These are phyloP conservation scores for Mycena haematopus DNA, from an alignment of 768 basidiomycete genomes.

Conservation along the genomic window DNA sequence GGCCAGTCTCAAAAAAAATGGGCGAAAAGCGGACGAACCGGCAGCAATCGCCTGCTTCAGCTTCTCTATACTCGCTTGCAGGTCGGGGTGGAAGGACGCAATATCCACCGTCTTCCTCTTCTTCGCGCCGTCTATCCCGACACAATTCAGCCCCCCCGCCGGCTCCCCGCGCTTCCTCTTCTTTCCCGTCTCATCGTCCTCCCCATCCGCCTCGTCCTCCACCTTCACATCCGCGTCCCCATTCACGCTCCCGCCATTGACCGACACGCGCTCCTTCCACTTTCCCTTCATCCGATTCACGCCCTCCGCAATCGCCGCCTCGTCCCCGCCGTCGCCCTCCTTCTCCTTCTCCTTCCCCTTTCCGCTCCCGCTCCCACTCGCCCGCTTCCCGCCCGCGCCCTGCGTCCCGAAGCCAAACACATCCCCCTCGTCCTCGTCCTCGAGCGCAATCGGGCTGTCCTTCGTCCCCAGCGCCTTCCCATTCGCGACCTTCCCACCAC, in stretches of 20 bases:
- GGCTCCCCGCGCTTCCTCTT: slow-evolving; percentile 59
- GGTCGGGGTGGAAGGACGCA: slow-evolving; percentile 73
- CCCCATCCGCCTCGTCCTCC: slow-evolving; percentile 24
- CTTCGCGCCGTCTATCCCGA: slow-evolving; percentile 44
- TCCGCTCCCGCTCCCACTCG: slow-evolving; percentile 8
- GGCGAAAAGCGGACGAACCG: slow-evolving; percentile 45
- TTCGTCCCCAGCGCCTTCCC: slow-evolving; percentile 44
- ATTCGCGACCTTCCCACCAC: no score
- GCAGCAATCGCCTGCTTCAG: slow-evolving; percentile 66
- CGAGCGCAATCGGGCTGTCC: slow-evolving; percentile 54
- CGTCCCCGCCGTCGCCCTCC: slow-evolving; percentile 18
- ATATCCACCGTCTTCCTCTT: slow-evolving; percentile 74
- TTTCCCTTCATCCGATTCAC: slow-evolving; percentile 20
- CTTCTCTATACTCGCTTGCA: slow-evolving; percentile 65
- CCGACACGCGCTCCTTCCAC: slow-evolving; percentile 20
- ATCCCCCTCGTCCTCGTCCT: slow-evolving; percentile 43
- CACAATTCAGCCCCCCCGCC: slow-evolving; percentile 35
- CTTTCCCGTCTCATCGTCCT: slow-evolving; percentile 42
- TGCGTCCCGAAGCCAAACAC: slow-evolving; percentile 13
- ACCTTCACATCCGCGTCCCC: slow-evolving; percentile 32
- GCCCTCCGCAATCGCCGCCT: slow-evolving; percentile 8
- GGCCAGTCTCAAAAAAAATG: neutral
- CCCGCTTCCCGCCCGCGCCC: neutral
- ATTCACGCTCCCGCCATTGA: slow-evolving; percentile 8
- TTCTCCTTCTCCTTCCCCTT: slow-evolving; percentile 12